Percentiles rank a stretch among this genome's conserved stretches.
These are phyloP conservation scores for Coffea canephora DNA, from an alignment of 257 asterid genomes.

Conservation along the genomic window DNA sequence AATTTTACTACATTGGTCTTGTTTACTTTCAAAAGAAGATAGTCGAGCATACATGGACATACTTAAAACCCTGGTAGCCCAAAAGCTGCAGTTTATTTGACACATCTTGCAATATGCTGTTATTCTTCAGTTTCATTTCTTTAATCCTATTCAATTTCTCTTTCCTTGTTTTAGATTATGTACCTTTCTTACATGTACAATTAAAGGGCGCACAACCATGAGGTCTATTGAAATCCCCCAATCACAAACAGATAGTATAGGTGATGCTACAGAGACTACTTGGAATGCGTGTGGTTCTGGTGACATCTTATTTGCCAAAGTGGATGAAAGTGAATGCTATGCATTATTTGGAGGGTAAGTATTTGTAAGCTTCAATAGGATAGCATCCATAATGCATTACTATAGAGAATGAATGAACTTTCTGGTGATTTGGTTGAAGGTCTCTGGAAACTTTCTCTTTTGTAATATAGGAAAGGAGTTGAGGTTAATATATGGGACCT, in stretches of 20 bases:
- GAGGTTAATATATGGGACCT: conserved; percentile 93
- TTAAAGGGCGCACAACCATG: conserved; percentile 57
- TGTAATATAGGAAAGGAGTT: conserved; percentile 69
- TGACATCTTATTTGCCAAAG: conserved; percentile 57
- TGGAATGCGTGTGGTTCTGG: conserved; percentile 75
- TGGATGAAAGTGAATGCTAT: conserved; percentile 59
- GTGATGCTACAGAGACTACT: conserved; percentile 43
- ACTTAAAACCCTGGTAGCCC: not conserved
- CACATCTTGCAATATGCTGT: not conserved
- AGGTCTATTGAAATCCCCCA: conserved; percentile 43
- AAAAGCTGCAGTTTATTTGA: not conserved
- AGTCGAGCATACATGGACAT: not conserved
- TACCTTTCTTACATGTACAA: conserved; percentile 65
- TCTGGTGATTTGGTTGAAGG: not conserved
- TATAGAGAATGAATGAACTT: not conserved
- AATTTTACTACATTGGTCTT: not conserved
- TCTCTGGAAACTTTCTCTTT: not conserved
- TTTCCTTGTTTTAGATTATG: conserved; percentile 48
- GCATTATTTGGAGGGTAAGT: conserved; percentile 95
- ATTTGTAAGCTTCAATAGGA: not conserved
- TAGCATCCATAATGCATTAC: not conserved
- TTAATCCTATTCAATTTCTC: not conserved
- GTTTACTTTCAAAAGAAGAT: not conserved
- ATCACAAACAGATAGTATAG: conserved; percentile 32
- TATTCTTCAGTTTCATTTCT: conserved; percentile 4